Evolutionary conservation across 805 yeast species (phyloP).

Genomic region (Candida saitoana): DNA sequence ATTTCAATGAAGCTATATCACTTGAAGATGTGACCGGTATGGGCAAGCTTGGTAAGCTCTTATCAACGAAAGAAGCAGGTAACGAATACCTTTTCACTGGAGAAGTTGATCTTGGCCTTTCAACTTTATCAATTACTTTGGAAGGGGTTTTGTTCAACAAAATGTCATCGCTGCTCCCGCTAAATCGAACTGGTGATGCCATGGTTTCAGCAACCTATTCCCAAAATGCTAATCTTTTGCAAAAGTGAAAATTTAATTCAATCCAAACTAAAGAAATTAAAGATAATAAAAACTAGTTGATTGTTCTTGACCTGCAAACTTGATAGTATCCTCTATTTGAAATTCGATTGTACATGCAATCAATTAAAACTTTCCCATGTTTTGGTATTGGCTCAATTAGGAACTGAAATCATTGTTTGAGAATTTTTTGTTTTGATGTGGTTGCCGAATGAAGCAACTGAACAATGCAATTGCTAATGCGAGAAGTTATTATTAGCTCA

Average conservation of each 20-base stretch:
- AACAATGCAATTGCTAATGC: not conserved
- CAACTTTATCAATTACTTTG: conserved; percentile 5
- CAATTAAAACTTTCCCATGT: not conserved
- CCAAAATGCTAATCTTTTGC: too few species aligned
- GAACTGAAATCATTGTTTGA: not conserved
- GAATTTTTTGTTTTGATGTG: not conserved
- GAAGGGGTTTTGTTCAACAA: not conserved
- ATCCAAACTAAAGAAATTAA: not conserved
- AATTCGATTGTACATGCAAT: conserved; percentile 1
- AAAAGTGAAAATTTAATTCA: not conserved
- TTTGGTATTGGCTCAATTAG: not conserved
- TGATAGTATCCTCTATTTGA: not conserved
- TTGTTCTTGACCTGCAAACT: not conserved
- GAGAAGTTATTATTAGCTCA: not conserved
- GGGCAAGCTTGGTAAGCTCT: conserved; percentile 18
- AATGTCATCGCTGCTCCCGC: not conserved
- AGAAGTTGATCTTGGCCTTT: conserved; percentile 32
- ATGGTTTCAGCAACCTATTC: too few species aligned
- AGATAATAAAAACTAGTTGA: not conserved
- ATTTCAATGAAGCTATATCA: conserved; percentile 23
- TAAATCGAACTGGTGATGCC: not conserved
- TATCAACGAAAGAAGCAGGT: conserved; percentile 18
- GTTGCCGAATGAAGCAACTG: not conserved
- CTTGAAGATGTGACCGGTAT: conserved; percentile 16
- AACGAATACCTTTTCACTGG: conserved; percentile 28